These are phyloP conservation scores for Starmerella ratchasimensis DNA, from an alignment of 805 yeast genomes.

Conservation along the genomic window DNA sequence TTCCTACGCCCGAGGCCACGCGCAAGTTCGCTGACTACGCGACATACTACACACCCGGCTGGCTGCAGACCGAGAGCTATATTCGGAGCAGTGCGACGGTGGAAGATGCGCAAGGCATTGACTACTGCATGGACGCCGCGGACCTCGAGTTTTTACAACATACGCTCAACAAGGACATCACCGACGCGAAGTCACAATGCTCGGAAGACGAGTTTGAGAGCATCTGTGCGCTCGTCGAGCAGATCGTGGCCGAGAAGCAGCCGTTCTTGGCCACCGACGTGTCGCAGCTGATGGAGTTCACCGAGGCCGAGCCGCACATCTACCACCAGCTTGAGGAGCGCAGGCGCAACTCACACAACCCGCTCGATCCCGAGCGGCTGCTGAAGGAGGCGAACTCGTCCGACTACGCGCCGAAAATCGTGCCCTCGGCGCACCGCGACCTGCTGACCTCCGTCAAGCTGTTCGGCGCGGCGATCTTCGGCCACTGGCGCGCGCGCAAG, in stretches of 20 bases:
- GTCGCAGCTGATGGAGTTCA: conserved; percentile 50
- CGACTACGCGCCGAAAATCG: conserved; percentile 17
- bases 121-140: conserved; percentile 77
- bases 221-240: conserved; percentile 60
- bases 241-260: conserved; percentile 61
- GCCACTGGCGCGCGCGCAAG: conserved; percentile 70
- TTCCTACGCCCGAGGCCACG: conserved; percentile 95
- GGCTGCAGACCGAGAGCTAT: conserved; percentile 61
- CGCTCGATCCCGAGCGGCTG: conserved; percentile 27
- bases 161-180: conserved; percentile 20
- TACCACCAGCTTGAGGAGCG: conserved; percentile 27
- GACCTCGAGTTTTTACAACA: conserved; percentile 58
- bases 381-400: conserved; percentile 17
- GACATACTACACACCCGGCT: conserved; percentile 54
- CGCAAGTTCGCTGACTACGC: conserved; percentile 62
- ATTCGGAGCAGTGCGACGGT: conserved; percentile 86
- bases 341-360: conserved; percentile 35
- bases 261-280: conserved; percentile 85
- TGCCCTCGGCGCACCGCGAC: conserved; percentile 18
- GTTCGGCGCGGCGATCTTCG: conserved; percentile 57
- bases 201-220: conserved; percentile 79
- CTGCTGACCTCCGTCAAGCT: conserved; percentile 22
- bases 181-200: conserved; percentile 28
- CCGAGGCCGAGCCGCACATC: conserved; percentile 47
- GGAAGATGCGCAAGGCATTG: conserved; percentile 83